Percentiles rank a stretch among this genome's conserved stretches.
phyloP scores from a whole-genome alignment of 2,329 filamentous ascomycete species.

The Orbilia javanica region DNA sequence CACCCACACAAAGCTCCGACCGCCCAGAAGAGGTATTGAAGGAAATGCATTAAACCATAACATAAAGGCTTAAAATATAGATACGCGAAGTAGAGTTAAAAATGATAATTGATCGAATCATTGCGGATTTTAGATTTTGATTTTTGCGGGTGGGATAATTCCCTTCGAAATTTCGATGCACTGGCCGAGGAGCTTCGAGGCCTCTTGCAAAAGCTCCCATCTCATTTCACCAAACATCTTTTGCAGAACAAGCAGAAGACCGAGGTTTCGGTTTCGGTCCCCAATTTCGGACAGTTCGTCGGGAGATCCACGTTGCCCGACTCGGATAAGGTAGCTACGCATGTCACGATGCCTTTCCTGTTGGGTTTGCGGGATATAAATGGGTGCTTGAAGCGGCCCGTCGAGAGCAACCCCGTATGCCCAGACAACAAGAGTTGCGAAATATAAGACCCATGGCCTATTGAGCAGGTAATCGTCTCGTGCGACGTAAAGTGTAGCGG shows the following conservation, averaged over 20 bases:
- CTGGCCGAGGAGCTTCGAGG: slow-evolving; percentile 72
- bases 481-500: slow-evolving; percentile 76
- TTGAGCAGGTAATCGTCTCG: slow-evolving; percentile 91
- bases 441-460: slow-evolving; percentile 94
- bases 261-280: slow-evolving; percentile 85
- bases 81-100: slow-evolving; percentile 46
- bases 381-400: slow-evolving; percentile 74
- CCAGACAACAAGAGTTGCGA: slow-evolving; percentile 92
- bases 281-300: slow-evolving; percentile 80
- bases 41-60: slow-evolving; percentile 55
- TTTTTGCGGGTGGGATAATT: slow-evolving; percentile 50
- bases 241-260: slow-evolving; percentile 82
- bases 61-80: slow-evolving; percentile 52
- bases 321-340: slow-evolving; percentile 79
- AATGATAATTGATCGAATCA: slow-evolving; percentile 31
- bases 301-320: slow-evolving; percentile 79
- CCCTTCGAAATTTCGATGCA: slow-evolving; percentile 57
- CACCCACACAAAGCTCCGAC: slow-evolving; percentile 55
- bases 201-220: slow-evolving; percentile 93
- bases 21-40: slow-evolving; percentile 39
- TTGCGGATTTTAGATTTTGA: slow-evolving; percentile 37
- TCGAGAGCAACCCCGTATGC: slow-evolving; percentile 92
- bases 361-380: slow-evolving; percentile 70
- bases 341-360: slow-evolving; percentile 81
- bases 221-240: slow-evolving; percentile 84